Evolutionary conservation across 1,284 basidiomycete species (phyloP).

Genomic region (Austroboletus rostrupii): DNA sequence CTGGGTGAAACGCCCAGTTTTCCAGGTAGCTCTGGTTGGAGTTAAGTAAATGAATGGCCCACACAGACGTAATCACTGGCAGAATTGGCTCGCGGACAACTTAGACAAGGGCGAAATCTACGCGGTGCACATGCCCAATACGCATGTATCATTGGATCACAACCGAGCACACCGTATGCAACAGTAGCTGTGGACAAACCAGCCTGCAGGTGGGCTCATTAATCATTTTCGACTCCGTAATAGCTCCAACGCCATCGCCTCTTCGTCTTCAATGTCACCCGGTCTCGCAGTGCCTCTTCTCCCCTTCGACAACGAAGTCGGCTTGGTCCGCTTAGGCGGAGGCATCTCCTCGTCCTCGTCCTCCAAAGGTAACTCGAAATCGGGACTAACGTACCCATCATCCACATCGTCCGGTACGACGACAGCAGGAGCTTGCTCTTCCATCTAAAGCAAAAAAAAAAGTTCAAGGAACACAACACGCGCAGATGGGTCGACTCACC

Average conservation of each 20-base stretch:
- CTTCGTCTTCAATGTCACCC: constrained; percentile 45
- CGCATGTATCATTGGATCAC: background rate
- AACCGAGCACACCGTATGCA: background rate
- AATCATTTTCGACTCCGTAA: constrained; percentile 29
- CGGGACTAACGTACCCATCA: constrained; percentile 72
- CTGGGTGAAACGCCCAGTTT: background rate
- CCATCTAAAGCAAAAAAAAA: constrained; percentile 15
- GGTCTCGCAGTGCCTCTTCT: constrained; percentile 6
- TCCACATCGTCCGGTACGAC: constrained; percentile 45
- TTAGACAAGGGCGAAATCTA: background rate
- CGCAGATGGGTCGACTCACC: constrained; percentile 33
- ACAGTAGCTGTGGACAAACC: background rate
- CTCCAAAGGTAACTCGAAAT: constrained; percentile 56
- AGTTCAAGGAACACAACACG: too few relatives aligned
- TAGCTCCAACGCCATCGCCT: constrained; percentile 47
- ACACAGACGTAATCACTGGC: constrained; percentile 9
- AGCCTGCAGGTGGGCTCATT: constrained; percentile 10
- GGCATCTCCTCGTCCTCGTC: constrained; percentile 37
- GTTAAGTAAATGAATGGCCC: background rate
- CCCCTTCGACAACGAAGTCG: constrained; percentile 6
- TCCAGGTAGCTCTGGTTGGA: too few relatives aligned
- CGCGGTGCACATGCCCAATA: background rate
- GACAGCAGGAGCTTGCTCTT: constrained; percentile 23
- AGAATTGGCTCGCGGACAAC: constrained; percentile 12
- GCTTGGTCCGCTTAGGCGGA: constrained; percentile 41